Conservation (phyloP, 108 stramenopile species). For the Aureococcus anophagefferens region DNA sequence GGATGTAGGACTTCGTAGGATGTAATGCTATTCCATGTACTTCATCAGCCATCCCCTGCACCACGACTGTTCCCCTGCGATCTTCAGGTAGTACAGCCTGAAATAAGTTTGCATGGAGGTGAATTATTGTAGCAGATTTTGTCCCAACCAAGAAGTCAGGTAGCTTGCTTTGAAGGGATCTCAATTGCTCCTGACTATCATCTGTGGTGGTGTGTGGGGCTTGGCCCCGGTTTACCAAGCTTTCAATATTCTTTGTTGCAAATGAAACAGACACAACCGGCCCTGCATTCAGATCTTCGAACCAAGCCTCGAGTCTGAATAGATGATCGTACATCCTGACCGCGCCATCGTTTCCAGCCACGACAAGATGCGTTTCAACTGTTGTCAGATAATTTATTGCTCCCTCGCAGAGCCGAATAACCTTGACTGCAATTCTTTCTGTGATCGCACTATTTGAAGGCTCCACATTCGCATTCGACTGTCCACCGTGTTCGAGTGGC, state of each 20-base stretch:
- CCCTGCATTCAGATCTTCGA: slow-evolving; percentile 49
- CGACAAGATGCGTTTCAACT: slow-evolving; percentile 32
- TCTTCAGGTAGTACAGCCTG: slow-evolving; percentile 36
- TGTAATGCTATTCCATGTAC: slow-evolving; percentile 27
- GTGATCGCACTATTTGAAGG: no score
- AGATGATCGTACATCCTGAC: slow-evolving; percentile 47
- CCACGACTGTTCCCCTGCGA: slow-evolving; percentile 28
- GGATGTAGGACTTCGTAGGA: slow-evolving; percentile 26
- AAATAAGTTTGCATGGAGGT: slow-evolving; percentile 30
- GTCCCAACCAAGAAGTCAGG: slow-evolving; percentile 54
- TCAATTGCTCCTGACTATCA: no score
- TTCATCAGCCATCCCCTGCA: slow-evolving; percentile 31
- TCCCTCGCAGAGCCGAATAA: slow-evolving; percentile 1
- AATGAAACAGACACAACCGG: slow-evolving; percentile 46
- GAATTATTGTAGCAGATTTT: slow-evolving; percentile 30
- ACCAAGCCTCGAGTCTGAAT: slow-evolving; percentile 52
- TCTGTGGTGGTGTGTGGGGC: no score
- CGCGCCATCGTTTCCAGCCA: slow-evolving; percentile 39
- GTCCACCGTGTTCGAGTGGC: no score
- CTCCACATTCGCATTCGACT: neutral
- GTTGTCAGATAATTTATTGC: slow-evolving; percentile 12
- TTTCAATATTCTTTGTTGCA: no score
- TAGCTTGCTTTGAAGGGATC: no score
- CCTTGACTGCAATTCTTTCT: neutral
- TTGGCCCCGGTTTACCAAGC: no score